phyloP scores from a whole-genome alignment of 2,329 filamentous ascomycete species.

The Grosmannia serpens region DNA sequence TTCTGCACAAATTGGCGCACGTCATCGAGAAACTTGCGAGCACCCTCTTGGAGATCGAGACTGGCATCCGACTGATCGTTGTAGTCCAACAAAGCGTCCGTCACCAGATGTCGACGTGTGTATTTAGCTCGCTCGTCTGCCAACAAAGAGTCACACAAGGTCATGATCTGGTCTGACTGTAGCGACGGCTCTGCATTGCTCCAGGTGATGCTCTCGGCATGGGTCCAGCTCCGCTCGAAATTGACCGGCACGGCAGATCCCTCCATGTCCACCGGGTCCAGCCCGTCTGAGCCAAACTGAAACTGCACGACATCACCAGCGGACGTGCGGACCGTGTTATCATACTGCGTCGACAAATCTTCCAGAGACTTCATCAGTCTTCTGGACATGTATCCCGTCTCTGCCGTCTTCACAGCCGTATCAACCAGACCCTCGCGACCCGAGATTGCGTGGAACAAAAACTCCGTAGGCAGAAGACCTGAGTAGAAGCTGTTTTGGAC shows the following conservation, averaged over 20 bases:
- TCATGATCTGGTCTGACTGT: conserved; percentile 60
- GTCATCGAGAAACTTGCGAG: conserved; percentile 67
- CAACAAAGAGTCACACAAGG: conserved; percentile 57
- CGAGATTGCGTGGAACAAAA: conserved; percentile 96
- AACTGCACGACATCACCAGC: conserved; percentile 87
- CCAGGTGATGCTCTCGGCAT: conserved; percentile 66
- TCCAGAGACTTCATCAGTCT: conserved; percentile 96
- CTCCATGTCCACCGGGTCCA: conserved; percentile 97
- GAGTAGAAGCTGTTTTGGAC: conserved; percentile 96
- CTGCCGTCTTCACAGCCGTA: conserved; percentile 96
- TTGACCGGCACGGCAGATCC: conserved; percentile 84
- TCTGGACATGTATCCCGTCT: conserved; percentile 98
- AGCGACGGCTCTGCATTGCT: conserved; percentile 64
- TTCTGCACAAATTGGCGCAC: conserved; percentile 60
- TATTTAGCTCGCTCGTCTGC: conserved; percentile 56
- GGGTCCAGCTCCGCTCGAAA: conserved; percentile 82
- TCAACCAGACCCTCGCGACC: conserved; percentile 97
- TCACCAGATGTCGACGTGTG: conserved; percentile 46
- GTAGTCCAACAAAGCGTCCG: conserved; percentile 53
- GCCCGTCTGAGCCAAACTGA: conserved; percentile 89
- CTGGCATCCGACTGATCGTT: conserved; percentile 55
- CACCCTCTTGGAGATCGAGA: conserved; percentile 72
- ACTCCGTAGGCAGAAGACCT: conserved; percentile 79
- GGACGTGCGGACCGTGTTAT: conserved; percentile 88
- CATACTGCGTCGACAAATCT: conserved; percentile 86